Base-by-base conservation (phyloP, 106 monocot genomes). In the Allium cepa region DNA sequence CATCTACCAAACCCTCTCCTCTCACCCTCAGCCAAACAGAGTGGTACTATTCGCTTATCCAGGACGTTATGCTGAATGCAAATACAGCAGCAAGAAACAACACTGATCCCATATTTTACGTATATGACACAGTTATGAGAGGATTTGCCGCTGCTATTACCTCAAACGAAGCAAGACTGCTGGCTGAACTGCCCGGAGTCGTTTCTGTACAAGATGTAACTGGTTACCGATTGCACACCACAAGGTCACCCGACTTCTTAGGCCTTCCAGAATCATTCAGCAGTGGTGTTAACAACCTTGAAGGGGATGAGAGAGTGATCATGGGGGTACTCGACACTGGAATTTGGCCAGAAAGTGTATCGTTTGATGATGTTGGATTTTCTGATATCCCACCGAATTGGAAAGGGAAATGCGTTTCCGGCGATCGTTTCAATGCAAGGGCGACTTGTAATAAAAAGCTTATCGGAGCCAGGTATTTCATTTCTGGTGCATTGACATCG, bases 311-410 rank as follows among this genome's bases (percentile, higher is more conserved):
- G 22, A 22, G 22, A 22, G 22, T 22, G 22, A 22, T 22, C 22
- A 22, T 22, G 22, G 22, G 22, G 22, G 14, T 81, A 14, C 9
- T 81, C 16, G 81, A 81, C 50, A 68, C 56, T 28, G 76, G 81
- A n/a, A 69, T 81, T 12, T 81, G 81, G 71, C 81, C 81, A n/a
- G 81, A 81, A 53, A 76, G 63, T 50, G 13, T 1, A 7, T 3
- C 22, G 1, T 67, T 67, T 26, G 11, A 67, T 8, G 67, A 67
- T 27, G 11, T 0, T 14, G 67, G 67, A 26, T 48, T 65, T 17
- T n/a, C 50, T 11, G 51, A 50, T 12, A 48, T 67, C 8, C 52
- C 52, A 12, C 14, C 67, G 4, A 11, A 53, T 11, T 52, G 67
- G 67, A 17, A 28, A 67, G 67, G 67, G 11, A 49, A 67, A 14